Evolutionary conservation across 805 yeast species (phyloP), one percentile per base, ranked within the genome.

Genomic region (Ogataea dorogensis): DNA sequence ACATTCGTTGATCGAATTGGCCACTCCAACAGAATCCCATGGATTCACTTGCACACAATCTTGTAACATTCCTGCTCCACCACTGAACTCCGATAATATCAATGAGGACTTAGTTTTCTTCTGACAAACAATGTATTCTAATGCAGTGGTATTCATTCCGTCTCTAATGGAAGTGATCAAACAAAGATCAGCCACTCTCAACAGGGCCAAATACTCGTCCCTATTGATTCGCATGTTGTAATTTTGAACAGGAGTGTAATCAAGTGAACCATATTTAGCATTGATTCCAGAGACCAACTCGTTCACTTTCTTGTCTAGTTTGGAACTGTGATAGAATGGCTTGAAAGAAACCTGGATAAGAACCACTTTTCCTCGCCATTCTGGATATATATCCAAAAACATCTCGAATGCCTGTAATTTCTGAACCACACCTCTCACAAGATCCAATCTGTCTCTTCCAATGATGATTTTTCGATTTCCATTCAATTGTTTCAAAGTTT

Each of bases 11-110:
- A 94, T 83, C 5, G 88, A 74, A 51, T 78, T 83, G 1, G 98
- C 91, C 23, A 91, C 91, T 2, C 95, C 95, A 17, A 86, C 91
- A 0, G 94, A 73, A 63, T 93, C 98, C 96, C 97, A 93, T 6
- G 99, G 99, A 51, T 93, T 93, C 22, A 93, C 93, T 46, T 83
- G 75, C 33, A 86, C 71, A 0, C 96, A 86, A 43, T 81, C 86
- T 36, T 69, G 71, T 36, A 84, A 59, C 2, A 82, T 82, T 2
- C 84, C 66, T 0, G 87, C 77, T 3, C 94, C 80, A 28, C 98
- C 99, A 38, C 95, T 84, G 56, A 93, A 93, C 64, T 93, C 99
- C 15, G 96, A 85, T 28, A 93, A 65, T 24, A 93, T 78, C 53
- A 94, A 70, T 0, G 98, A 96, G 3, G 84, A 75, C 44, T 70